Evolutionary conservation across 805 yeast species (phyloP).

Genomic region (Deakozyma indianensis): DNA sequence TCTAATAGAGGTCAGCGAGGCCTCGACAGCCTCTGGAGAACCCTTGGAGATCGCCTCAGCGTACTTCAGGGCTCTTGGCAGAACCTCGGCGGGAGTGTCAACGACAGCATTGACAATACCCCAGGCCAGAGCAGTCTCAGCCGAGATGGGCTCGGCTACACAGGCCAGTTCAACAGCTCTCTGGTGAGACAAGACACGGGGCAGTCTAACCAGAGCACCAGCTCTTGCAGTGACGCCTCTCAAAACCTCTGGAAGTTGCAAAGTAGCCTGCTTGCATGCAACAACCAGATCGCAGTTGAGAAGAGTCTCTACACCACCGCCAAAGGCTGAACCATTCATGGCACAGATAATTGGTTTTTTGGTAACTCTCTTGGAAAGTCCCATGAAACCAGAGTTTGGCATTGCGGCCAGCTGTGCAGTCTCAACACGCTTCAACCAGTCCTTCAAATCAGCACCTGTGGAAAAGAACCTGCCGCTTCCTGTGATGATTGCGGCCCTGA

Average conservation of each 20-base stretch:
- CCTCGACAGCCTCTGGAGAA: conserved; percentile 15
- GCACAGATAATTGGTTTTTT: conserved; percentile 17
- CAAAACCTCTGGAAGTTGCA: conserved; percentile 14
- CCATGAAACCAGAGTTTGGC: conserved; percentile 12
- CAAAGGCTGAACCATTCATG: conserved; percentile 14
- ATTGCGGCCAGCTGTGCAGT: conserved; percentile 2
- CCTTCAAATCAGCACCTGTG: conserved; percentile 18
- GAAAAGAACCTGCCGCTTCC: conserved; percentile 16
- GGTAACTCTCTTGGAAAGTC: conserved; percentile 13
- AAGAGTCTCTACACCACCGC: conserved; percentile 18
- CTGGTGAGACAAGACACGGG: conserved; percentile 11
- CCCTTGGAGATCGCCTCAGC: conserved; percentile 10
- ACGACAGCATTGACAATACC: conserved; percentile 14
- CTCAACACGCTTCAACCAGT: conserved; percentile 6
- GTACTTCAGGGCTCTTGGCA: conserved; percentile 12
- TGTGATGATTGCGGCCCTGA: conserved; percentile 14
- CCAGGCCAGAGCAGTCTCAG: conserved; percentile 13
- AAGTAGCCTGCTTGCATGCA: conserved; percentile 11
- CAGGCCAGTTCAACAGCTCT: conserved; percentile 15
- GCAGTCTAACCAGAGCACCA: conserved; percentile 17
- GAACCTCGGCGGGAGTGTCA: conserved; percentile 9
- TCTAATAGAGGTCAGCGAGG: conserved; percentile 10
- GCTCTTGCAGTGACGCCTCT: conserved; percentile 16
- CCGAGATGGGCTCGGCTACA: conserved; percentile 15
- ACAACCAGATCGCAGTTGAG: conserved; percentile 16